A percentile compares a stretch with the other conserved stretches of the same genome.
These are phyloP conservation scores for Populus alba DNA, from an alignment of 345 rosid genomes.

Conservation along the genomic window DNA sequence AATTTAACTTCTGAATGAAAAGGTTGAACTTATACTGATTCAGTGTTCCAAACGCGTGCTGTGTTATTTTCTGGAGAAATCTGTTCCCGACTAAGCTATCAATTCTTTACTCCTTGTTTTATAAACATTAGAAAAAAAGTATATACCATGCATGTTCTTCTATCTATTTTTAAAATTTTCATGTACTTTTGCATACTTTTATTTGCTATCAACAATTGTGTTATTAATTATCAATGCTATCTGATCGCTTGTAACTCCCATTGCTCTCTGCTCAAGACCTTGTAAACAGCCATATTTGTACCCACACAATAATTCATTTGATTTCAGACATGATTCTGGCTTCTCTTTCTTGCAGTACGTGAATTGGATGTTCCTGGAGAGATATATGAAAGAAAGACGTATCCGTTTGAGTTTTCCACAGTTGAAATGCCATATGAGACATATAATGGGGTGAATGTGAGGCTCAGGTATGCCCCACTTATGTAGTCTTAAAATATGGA, in stretches of 20 bases:
- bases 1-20: not conserved
- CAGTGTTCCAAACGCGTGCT: not conserved
- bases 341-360: conserved; percentile 59
- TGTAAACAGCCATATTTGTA: not conserved
- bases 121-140: not conserved
- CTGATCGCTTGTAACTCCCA: not conserved
- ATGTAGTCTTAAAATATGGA: not conserved
- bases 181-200: not conserved
- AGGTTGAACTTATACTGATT: not conserved
- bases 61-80: not conserved
- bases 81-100: not conserved
- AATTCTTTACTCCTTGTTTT: not conserved
- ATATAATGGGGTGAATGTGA: conserved; percentile 86
- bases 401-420: conserved; percentile 85
- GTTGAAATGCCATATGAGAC: conserved; percentile 99
- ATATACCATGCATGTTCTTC: not conserved
- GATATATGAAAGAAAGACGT: conserved; percentile 79
- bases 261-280: not conserved
- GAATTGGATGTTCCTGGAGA: conserved; percentile 98
- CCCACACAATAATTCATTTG: not conserved
- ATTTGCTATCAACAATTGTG: not conserved
- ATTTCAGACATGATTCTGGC: conserved; percentile 6
- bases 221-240: not conserved
- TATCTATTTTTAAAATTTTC: not conserved
- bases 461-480: conserved; percentile 67